Conservation (phyloP, 2,329 filamentous ascomycete genomes). For the Penicillium hesseltinei region DNA sequence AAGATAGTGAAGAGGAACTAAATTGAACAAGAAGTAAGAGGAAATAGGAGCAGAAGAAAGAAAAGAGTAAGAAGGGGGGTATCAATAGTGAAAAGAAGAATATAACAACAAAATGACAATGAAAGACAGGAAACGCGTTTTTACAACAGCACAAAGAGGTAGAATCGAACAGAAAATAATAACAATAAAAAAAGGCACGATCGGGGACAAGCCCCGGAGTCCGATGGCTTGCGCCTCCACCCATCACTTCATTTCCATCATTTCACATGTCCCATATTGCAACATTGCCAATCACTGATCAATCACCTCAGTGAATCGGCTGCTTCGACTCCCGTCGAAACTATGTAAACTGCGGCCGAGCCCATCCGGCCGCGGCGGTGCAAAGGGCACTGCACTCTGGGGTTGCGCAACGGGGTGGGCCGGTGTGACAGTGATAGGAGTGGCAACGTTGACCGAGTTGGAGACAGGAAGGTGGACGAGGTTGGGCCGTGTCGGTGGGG, state of each 20-base stretch:
- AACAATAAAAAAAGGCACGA: background rate
- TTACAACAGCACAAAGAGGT: background rate
- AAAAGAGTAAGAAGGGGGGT: constrained; percentile 9
- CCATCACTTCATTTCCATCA: constrained; percentile 17
- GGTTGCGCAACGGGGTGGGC: constrained; percentile 29
- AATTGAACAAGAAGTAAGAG: constrained; percentile 1
- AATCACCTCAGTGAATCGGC: constrained; percentile 44
- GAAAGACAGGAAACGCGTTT: constrained; percentile 9
- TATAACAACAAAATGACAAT: constrained; percentile 8
- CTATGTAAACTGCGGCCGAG: constrained; percentile 44
- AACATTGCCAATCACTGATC: constrained; percentile 23
- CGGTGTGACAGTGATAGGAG: constrained; percentile 23
- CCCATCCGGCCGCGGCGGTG: constrained; percentile 36
- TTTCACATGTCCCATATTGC: constrained; percentile 22
- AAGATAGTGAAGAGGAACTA: background rate
- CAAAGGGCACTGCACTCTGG: constrained; percentile 26
- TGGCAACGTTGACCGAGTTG: constrained; percentile 31
- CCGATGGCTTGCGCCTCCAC: background rate
- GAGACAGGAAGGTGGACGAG: constrained; percentile 46
- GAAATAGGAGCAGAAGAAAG: background rate
- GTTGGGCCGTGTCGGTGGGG: constrained; percentile 41
- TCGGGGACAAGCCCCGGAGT: background rate
- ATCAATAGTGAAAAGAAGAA: constrained; percentile 18
- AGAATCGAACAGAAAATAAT: background rate
- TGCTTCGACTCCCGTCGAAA: constrained; percentile 46